Evolutionary conservation across 2,329 filamentous ascomycete genomes (phyloP).

Genomic region (Fusarium guadeloupense): DNA sequence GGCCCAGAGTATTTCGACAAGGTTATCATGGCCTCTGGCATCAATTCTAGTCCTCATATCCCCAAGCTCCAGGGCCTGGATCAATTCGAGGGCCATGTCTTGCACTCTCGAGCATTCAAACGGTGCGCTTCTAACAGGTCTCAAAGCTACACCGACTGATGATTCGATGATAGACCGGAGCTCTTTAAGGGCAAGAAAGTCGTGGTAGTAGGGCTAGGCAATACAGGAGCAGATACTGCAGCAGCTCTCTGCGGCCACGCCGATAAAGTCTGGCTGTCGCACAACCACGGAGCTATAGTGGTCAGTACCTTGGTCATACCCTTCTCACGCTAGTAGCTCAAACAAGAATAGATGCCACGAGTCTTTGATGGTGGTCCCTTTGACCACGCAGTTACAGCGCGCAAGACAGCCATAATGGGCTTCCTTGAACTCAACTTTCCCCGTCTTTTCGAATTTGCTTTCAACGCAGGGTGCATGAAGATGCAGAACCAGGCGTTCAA

Average conservation of each 20-base stretch:
- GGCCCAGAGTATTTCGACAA: slow-evolving; percentile 48
- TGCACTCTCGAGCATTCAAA: slow-evolving; percentile 53
- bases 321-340: neutral
- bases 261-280: slow-evolving; percentile 53
- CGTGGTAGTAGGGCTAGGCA: slow-evolving; percentile 55
- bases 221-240: slow-evolving; percentile 47
- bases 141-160: accelerated
- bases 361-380: slow-evolving; percentile 47
- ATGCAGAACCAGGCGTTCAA: slow-evolving; percentile 39
- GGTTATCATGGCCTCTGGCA: slow-evolving; percentile 49
- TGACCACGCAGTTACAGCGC: slow-evolving; percentile 48
- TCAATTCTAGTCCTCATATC: slow-evolving; percentile 47
- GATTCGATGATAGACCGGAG: slow-evolving; percentile 26
- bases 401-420: slow-evolving; percentile 45
- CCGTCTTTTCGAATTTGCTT: slow-evolving; percentile 29
- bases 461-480: slow-evolving; percentile 37
- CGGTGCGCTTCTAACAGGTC: slow-evolving; percentile 27
- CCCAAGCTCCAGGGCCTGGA: slow-evolving; percentile 50
- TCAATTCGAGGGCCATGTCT: slow-evolving; percentile 49
- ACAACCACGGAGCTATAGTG: slow-evolving; percentile 51
- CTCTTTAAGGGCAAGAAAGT: slow-evolving; percentile 53
- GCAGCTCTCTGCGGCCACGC: slow-evolving; percentile 48
- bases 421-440: slow-evolving; percentile 43
- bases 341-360: slow-evolving; percentile 39
- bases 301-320: slow-evolving; percentile 36